Evolutionary conservation across 139 green algal genomes (phyloP), one percentile per base, ranked within the genome.

Genomic region (Tetradesmus obliquus): DNA sequence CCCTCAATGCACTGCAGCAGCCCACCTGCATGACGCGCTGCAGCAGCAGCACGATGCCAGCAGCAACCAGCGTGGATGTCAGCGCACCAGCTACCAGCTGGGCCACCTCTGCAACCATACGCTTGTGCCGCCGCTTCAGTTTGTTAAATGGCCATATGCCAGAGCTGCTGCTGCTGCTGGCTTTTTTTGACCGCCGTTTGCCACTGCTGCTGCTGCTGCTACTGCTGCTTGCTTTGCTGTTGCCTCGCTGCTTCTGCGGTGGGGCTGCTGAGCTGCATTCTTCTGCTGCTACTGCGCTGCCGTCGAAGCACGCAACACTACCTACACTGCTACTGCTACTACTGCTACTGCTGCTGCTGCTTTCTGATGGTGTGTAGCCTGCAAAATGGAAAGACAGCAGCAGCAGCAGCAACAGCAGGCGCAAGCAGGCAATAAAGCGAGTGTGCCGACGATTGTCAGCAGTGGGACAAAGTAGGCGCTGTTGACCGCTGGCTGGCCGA

Each of bases 1-100:
- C 12, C 10, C 10, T 72, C 10, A 13, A 10, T 88, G 55, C 20
- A 13, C 6, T 15, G 32, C 3, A n/a, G 60, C 19, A 54, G 12
- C 87, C 10, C 71, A 85, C 87, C 58, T 86, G 53, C 55, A 76
- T 86, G 10, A 91, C 55, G 53, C 54, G 72, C 55, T 55, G 76
- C 58, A 86, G 9, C 55, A 66, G 62, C 53, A 79, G 24, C 86
- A 83, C 20, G 32, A 86, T 45, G 8, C 51, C 72, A 12, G 22
- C 1, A 3, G 74, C 72, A 12, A 84, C n/a, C n/a, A 71, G 4
- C 55, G 51, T 51, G 0, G 87, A 79, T 3, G 82, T 58, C 22
- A 71, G 15, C 55, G 55, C 74, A 5, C 72, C 71, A 32, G 82
- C 17, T 5, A 85, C 6, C 22, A 82, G 53, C 55, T 83, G 87